phyloP scores from a whole-genome alignment of 2,329 filamentous ascomycete genomes.

The Penicillium vulpinum region DNA sequence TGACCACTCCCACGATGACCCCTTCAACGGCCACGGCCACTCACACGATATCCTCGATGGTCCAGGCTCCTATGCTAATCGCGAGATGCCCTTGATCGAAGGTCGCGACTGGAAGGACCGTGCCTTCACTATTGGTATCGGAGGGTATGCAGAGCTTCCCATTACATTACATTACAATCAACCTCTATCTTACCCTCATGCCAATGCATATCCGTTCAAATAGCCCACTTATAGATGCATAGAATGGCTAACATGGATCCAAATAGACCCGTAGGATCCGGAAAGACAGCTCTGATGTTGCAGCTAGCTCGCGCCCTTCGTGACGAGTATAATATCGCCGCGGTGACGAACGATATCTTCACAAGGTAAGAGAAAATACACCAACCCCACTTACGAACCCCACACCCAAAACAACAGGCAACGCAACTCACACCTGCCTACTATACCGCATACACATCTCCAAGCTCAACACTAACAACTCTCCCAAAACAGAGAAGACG shows the following conservation, averaged over 20 bases:
- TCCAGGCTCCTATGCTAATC: slow-evolving; percentile 82
- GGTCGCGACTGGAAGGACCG: slow-evolving; percentile 84
- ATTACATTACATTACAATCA: not conserved
- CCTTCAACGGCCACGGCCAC: slow-evolving; percentile 74
- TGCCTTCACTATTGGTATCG: slow-evolving; percentile 96
- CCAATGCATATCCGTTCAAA: not conserved
- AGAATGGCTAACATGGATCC: not conserved
- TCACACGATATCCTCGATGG: slow-evolving; percentile 93
- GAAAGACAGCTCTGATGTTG: slow-evolving; percentile 96
- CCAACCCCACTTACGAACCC: not conserved
- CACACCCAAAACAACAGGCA: not conserved
- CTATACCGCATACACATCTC: not conserved
- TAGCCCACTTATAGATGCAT: not conserved
- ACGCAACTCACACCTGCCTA: not conserved
- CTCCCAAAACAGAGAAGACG: slow-evolving; percentile 69
- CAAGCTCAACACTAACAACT: not conserved
- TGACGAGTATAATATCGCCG: slow-evolving; percentile 79
- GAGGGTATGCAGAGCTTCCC: slow-evolving; percentile 65
- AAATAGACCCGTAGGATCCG: slow-evolving; percentile 84
- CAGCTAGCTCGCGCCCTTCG: slow-evolving; percentile 84
- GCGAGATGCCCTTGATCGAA: slow-evolving; percentile 91
- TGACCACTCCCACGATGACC: slow-evolving; percentile 54
- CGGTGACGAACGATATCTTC: slow-evolving; percentile 99
- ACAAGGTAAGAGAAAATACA: slow-evolving; percentile 56
- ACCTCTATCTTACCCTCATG: not conserved